These are phyloP conservation scores for Mallotus nudiflorus DNA, from an alignment of 345 rosid genomes.

Conservation along the genomic window DNA sequence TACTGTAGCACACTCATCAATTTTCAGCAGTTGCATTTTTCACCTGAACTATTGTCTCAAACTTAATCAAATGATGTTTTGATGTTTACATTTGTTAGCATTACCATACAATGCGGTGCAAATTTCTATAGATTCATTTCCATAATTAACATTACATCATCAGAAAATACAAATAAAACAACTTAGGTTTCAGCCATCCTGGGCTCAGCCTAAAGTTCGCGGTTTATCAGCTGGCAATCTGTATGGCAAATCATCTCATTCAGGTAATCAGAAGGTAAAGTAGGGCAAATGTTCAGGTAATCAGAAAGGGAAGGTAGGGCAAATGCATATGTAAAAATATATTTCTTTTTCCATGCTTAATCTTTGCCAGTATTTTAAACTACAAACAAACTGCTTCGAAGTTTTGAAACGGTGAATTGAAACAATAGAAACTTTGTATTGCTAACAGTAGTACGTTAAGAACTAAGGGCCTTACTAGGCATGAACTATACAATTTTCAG, in stretches of 20 bases:
- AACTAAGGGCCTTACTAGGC: too few relatives aligned
- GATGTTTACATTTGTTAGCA: not conserved
- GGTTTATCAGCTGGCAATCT: not conserved
- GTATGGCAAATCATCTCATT: not conserved
- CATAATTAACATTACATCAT: not conserved
- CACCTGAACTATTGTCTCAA: not conserved
- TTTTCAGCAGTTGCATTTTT: not conserved
- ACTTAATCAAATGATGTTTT: not conserved
- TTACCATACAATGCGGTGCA: not conserved
- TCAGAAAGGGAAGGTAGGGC: not conserved
- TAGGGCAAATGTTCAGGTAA: not conserved
- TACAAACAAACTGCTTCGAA: too few relatives aligned
- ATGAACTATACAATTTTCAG: too few relatives aligned
- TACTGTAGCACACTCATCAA: too few relatives aligned
- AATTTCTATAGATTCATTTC: not conserved
- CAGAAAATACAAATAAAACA: not conserved
- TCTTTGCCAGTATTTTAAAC: too few relatives aligned
- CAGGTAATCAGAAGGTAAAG: not conserved
- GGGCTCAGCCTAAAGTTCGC: not conserved
- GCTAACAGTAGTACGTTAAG: too few relatives aligned
- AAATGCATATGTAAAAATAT: not conserved
- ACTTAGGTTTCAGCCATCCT: not conserved
- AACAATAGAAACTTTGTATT: too few relatives aligned
- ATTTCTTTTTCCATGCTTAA: too few relatives aligned
- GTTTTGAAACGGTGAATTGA: too few relatives aligned